These are phyloP conservation scores for Breynia disticha DNA, from an alignment of 441 rosid genomes.

Conservation along the genomic window DNA sequence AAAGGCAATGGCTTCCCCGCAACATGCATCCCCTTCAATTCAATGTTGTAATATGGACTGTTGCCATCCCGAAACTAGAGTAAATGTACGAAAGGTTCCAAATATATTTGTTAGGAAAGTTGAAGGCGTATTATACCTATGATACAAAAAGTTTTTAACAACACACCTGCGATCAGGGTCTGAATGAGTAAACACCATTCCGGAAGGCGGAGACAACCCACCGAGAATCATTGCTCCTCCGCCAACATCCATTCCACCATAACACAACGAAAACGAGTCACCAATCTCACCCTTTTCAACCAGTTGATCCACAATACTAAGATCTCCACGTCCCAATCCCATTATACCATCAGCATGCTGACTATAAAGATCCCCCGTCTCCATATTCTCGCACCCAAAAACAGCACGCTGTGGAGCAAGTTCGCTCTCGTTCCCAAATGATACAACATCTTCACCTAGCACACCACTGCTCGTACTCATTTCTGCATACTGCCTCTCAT, in stretches of 20 bases:
- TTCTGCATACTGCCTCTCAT: conserved; percentile 91
- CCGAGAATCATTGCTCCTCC: conserved; percentile 98
- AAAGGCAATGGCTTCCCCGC: conserved; percentile 72
- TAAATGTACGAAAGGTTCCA: conserved; percentile 22
- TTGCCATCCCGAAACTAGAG: conserved; percentile 25
- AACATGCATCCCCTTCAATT: conserved; percentile 78
- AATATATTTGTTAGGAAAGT: conserved; percentile 39
- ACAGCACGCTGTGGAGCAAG: conserved; percentile 69
- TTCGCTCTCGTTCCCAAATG: conserved; percentile 72
- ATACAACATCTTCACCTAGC: conserved; percentile 73
- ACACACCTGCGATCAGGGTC: conserved; percentile 45
- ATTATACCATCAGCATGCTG: conserved; percentile 95
- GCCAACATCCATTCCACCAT: conserved; percentile 93
- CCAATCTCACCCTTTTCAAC: conserved; percentile 62
- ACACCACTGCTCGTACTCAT: conserved; percentile 84
- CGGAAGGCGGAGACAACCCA: conserved; percentile 50
- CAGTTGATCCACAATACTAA: conserved; percentile 80
- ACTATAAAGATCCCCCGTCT: conserved; percentile 84
- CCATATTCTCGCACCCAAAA: conserved; percentile 79
- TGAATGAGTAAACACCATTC: conserved; percentile 57
- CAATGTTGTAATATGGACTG: conserved; percentile 92
- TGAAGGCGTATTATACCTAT: conserved; percentile 12
- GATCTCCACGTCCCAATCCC: conserved; percentile 84
- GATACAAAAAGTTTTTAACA: conserved; percentile 6
- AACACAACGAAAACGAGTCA: conserved; percentile 83